phyloP scores from a whole-genome alignment of 495 filamentous ascomycete species.

The Penicillium pulvis region DNA sequence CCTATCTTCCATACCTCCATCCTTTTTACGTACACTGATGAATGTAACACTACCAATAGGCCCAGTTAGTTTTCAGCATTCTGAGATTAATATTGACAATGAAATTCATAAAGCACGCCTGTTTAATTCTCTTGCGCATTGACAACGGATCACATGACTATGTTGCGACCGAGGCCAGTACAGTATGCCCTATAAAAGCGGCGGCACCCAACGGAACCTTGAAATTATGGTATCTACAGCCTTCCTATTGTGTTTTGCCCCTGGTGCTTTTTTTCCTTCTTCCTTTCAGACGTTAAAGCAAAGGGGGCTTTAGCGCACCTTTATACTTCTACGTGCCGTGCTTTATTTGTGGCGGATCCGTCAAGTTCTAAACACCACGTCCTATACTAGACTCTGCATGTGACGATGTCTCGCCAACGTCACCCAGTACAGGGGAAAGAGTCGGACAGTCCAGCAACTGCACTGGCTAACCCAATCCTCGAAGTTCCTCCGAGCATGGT shows the following conservation, averaged over 20 bases:
- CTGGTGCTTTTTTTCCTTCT: background rate
- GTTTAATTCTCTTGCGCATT: too few species aligned
- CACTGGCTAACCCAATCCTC: background rate
- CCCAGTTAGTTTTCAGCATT: too few species aligned
- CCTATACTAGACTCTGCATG: slow-evolving; percentile 26
- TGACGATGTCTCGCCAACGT: slow-evolving; percentile 44
- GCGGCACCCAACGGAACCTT: background rate
- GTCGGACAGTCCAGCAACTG: slow-evolving; percentile 5
- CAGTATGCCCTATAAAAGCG: background rate
- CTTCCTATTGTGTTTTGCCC: slow-evolving; percentile 9
- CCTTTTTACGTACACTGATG: too few species aligned
- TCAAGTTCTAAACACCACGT: slow-evolving; percentile 14
- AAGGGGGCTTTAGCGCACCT: background rate
- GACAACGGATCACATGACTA: too few species aligned
- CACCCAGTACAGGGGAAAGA: slow-evolving; percentile 32
- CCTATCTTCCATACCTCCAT: too few species aligned
- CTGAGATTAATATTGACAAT: too few species aligned
- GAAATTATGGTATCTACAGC: background rate
- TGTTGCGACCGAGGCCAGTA: too few species aligned
- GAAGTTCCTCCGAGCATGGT: slow-evolving; percentile 29
- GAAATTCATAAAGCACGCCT: too few species aligned
- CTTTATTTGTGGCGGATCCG: slow-evolving; percentile 21
- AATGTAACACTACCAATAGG: too few species aligned
- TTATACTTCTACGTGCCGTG: slow-evolving; percentile 18
- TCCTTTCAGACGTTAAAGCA: background rate